phyloP scores from a whole-genome alignment of 1,284 basidiomycete genomes.

The Malassezia equina region DNA sequence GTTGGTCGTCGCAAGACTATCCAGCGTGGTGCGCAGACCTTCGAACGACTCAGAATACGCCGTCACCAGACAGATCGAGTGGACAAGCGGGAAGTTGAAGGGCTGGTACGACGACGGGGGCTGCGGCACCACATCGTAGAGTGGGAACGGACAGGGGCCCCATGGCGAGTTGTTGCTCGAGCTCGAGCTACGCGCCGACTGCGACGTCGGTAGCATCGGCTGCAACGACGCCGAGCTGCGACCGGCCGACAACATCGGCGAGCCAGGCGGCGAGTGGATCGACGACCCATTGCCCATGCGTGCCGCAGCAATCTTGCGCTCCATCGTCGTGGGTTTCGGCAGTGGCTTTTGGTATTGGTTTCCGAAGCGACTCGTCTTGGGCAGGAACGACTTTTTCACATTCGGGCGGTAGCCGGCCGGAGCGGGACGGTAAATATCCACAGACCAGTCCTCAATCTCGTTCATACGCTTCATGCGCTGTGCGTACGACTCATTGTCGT shows the following conservation, averaged over 20 bases:
- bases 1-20: conserved; percentile 94
- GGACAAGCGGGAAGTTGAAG: conserved; percentile 87
- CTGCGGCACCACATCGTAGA: conserved; percentile 80
- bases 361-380: conserved; percentile 54
- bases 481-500: conserved; percentile 83
- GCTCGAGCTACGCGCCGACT: conserved; percentile 37
- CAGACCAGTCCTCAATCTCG: conserved; percentile 92
- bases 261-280: conserved; percentile 59
- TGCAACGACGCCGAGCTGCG: conserved; percentile 69
- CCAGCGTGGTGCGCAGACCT: conserved; percentile 88
- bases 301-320: conserved; percentile 16
- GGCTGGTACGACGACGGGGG: conserved; percentile 83
- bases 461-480: conserved; percentile 80
- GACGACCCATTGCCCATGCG: not conserved
- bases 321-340: conserved; percentile 10
- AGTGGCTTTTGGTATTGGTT: conserved; percentile 23
- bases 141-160: conserved; percentile 64
- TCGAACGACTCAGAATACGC: conserved; percentile 96
- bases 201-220: conserved; percentile 15
- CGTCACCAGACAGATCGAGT: conserved; percentile 91
- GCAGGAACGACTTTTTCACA: conserved; percentile 62
- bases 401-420: conserved; percentile 85
- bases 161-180: conserved; percentile 29
- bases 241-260: conserved; percentile 63
- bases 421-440: conserved; percentile 88